phyloP scores from a whole-genome alignment of 192 early-diverging fungal genomes.

The Funneliformis geosporum region DNA sequence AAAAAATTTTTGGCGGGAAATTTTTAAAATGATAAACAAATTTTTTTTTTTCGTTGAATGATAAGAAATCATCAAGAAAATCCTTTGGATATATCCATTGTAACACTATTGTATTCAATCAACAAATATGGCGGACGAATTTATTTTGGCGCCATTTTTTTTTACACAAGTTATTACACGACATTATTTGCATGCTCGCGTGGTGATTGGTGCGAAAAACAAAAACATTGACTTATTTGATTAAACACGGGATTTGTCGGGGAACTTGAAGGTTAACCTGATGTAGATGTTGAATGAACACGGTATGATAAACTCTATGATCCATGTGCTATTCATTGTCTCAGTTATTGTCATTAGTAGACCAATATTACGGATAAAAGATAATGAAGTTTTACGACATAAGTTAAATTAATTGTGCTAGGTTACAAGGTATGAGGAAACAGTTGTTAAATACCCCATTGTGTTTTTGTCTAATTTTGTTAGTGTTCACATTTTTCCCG shows the following conservation, averaged over 20 bases:
- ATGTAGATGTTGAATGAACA: not conserved
- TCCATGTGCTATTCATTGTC: not conserved
- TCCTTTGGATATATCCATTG: not conserved
- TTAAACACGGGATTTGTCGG: not conserved
- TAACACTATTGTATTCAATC: constrained; percentile 9
- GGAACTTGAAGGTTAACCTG: not conserved
- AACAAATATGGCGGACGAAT: no score
- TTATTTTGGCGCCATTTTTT: no score
- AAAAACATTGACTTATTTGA: not conserved
- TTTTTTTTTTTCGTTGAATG: not conserved
- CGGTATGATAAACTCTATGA: not conserved
- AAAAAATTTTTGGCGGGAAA: not conserved
- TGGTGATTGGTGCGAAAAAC: constrained; percentile 15
- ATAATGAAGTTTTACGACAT: not conserved
- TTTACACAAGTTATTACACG: not conserved
- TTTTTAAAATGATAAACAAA: no score
- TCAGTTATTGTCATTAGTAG: not conserved
- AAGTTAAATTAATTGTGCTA: not conserved
- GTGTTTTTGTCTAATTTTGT: not conserved
- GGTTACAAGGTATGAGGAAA: not conserved
- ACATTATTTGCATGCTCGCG: constrained; percentile 9
- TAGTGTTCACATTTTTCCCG: not conserved
- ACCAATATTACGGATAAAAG: not conserved
- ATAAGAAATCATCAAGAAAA: not conserved
- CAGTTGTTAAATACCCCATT: not conserved